A percentile compares a stretch with the other conserved stretches of the same genome.
These are phyloP conservation scores for Aspergillus fumigatiaffinis DNA, from an alignment of 2,329 filamentous ascomycete species.

Conservation along the genomic window DNA sequence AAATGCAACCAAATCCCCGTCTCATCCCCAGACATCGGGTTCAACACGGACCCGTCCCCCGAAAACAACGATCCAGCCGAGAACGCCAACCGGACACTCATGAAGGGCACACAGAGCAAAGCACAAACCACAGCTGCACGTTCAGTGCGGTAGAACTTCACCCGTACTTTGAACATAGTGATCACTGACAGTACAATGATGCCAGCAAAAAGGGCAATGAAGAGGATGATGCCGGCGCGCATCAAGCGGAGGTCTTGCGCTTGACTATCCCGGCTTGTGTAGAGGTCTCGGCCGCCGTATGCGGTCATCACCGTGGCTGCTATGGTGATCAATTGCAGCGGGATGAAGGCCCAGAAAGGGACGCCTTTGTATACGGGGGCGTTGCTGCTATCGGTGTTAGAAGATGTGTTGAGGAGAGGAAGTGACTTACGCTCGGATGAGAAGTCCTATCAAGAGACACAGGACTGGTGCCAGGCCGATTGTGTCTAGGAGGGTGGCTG, in stretches of 20 bases:
- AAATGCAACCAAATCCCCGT: conserved; percentile 14
- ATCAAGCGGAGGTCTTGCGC: conserved; percentile 10
- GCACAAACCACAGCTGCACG: conserved; percentile 10
- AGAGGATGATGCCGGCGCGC: conserved; percentile 12
- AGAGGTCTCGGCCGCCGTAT: conserved; percentile 13
- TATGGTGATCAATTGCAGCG: conserved; percentile 10
- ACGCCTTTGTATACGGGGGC: conserved; percentile 13
- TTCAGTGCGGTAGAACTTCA: conserved; percentile 10
- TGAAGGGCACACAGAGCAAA: conserved; percentile 11
- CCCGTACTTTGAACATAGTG: conserved; percentile 11
- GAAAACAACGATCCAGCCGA: conserved; percentile 13
- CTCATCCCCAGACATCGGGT: conserved; percentile 7
- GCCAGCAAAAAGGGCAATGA: conserved; percentile 8
- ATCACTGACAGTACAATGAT: conserved; percentile 5
- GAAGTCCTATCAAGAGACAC: conserved; percentile 10
- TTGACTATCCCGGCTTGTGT: conserved; percentile 7
- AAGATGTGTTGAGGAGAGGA: background rate
- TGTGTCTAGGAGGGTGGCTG: conserved; percentile 12
- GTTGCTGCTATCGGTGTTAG: conserved; percentile 9
- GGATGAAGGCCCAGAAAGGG: conserved; percentile 11
- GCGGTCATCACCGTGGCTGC: conserved; percentile 14
- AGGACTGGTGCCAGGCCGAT: conserved; percentile 14
- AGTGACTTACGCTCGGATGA: conserved; percentile 12
- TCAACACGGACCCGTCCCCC: conserved; percentile 9
- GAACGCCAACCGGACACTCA: conserved; percentile 11